A percentile compares a stretch with the other conserved stretches of the same genome.
Conservation (phyloP, 768 basidiomycete species). For the Albatrellus ellisii region DNA sequence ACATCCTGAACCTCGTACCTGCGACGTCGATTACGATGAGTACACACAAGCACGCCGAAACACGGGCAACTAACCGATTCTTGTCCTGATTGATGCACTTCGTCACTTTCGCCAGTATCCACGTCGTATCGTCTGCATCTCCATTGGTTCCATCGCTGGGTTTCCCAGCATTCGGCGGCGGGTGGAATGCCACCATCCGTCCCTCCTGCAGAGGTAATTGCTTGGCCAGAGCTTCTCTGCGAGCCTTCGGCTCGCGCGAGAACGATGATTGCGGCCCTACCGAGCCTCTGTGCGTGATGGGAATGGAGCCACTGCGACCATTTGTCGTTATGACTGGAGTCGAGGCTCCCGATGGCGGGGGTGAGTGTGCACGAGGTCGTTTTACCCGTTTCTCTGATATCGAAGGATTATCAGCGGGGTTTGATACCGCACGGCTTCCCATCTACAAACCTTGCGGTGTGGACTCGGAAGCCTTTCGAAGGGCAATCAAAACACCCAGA, state of each 20-base stretch:
- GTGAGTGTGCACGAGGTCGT: conserved; percentile 60
- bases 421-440: conserved; percentile 1
- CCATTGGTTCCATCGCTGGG: conserved; percentile 37
- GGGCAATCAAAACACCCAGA: conserved; percentile 53
- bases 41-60: neutral
- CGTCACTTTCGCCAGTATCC: conserved; percentile 73
- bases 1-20: conserved; percentile 84
- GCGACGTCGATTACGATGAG: neutral
- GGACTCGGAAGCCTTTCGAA: conserved; percentile 58
- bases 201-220: conserved; percentile 61
- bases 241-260: conserved; percentile 53
- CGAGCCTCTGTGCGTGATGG: conserved; percentile 41
- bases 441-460: conserved; percentile 34
- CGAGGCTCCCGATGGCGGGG: conserved; percentile 33
- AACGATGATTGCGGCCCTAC: conserved; percentile 41
- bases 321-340: conserved; percentile 18
- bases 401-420: neutral
- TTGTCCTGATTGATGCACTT: conserved; percentile 62
- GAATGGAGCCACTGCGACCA: conserved; percentile 39
- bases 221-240: conserved; percentile 42
- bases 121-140: conserved; percentile 35
- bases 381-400: conserved; percentile 46
- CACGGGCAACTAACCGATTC: conserved; percentile 34
- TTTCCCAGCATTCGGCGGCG: conserved; percentile 38
- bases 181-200: conserved; percentile 74